Evolutionary conservation across 2,329 filamentous ascomycete species (phyloP).

Genomic region (Monosporascus sp.): DNA sequence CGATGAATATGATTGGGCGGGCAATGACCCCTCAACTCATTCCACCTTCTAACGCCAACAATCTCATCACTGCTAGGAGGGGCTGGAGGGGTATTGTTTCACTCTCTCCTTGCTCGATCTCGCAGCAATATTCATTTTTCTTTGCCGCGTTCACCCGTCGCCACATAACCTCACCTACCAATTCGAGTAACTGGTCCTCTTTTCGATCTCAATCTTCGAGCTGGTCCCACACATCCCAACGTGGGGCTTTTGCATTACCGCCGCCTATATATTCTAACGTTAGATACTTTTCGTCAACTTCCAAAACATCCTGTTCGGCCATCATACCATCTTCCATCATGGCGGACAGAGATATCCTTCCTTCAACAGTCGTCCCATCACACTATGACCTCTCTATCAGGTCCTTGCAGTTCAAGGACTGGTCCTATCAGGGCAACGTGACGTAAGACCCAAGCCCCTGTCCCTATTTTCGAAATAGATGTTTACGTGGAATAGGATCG

Average conservation of each 20-base stretch:
- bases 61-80: neutral
- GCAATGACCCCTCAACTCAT: neutral
- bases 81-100: neutral
- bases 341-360: slow-evolving; percentile 58
- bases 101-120: neutral
- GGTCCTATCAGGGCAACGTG: slow-evolving; percentile 80
- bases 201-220: neutral
- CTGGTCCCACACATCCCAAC: neutral
- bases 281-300: slow-evolving; percentile 21
- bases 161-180: neutral
- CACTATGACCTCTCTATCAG: slow-evolving; percentile 82
- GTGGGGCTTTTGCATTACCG: neutral
- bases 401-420: slow-evolving; percentile 69
- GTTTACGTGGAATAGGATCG: slow-evolving; percentile 50
- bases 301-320: slow-evolving; percentile 19
- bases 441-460: slow-evolving; percentile 32
- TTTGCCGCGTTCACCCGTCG: neutral
- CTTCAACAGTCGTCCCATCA: slow-evolving; percentile 65
- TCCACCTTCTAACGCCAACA: neutral
- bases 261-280: neutral
- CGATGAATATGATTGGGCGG: neutral
- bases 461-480: neutral
- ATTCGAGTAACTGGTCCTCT: neutral
- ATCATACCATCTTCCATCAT: slow-evolving; percentile 37
- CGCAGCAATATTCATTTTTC: neutral